Evolutionary conservation across 2,329 filamentous ascomycete genomes (phyloP).

Genomic region (Diaporthe sp.): DNA sequence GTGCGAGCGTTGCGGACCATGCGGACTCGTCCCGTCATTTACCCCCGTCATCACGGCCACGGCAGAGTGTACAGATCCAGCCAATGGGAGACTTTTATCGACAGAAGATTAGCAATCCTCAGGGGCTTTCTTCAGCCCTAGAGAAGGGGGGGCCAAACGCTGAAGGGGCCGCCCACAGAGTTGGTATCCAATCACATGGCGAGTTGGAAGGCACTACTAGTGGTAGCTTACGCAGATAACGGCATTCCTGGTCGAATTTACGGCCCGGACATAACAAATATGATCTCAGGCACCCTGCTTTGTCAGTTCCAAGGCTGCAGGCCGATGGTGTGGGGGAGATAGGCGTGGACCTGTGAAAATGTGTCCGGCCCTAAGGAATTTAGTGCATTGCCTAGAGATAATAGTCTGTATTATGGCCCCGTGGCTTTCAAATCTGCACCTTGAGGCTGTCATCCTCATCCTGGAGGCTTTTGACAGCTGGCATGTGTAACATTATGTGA

Average conservation of each 20-base stretch:
- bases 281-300: conserved; percentile 1
- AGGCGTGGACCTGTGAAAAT: neutral
- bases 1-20: neutral
- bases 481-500: neutral
- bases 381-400: neutral
- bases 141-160: neutral
- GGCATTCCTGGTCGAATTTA: conserved; percentile 15
- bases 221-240: neutral
- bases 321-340: neutral
- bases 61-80: neutral
- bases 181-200: conserved; percentile 9
- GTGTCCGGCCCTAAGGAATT: neutral
- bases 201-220: neutral
- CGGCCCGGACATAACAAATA: conserved; percentile 23
- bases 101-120: conserved; percentile 5
- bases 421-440: conserved; percentile 25
- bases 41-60: neutral
- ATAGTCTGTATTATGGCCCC: neutral
- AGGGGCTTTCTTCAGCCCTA: conserved; percentile 24
- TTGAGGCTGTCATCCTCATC: neutral
- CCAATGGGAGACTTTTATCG: conserved; percentile 23
- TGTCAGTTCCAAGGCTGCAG: conserved; percentile 4
- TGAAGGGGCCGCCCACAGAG: neutral
- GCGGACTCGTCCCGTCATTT: neutral
- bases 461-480: neutral